A percentile compares a stretch with the other conserved stretches of the same genome.
Conservation (phyloP, 352 stramenopile genomes). For the Hyaloperonospora brassicae region DNA sequence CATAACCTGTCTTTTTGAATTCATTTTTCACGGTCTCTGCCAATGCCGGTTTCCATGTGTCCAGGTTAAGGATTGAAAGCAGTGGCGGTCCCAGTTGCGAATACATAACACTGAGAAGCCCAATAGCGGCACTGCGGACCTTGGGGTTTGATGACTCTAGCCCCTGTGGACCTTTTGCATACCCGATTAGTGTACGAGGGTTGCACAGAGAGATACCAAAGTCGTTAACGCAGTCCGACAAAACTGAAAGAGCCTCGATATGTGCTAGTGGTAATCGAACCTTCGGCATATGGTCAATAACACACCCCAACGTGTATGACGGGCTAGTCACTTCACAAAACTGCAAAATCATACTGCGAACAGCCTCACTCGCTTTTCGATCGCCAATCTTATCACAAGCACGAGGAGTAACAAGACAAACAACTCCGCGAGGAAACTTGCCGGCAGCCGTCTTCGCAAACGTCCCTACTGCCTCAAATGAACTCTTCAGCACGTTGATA, state of each 20-base stretch:
- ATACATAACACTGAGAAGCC: conserved; percentile 74
- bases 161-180: conserved; percentile 57
- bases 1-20: conserved; percentile 77
- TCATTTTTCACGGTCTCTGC: conserved; percentile 66
- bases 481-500: conserved; percentile 81
- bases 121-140: conserved; percentile 55
- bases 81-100: conserved; percentile 72
- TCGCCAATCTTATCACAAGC: conserved; percentile 80
- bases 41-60: conserved; percentile 79
- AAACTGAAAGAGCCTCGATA: conserved; percentile 52
- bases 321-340: conserved; percentile 71
- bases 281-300: conserved; percentile 67
- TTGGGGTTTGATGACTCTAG: conserved; percentile 79
- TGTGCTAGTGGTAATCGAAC: conserved; percentile 77
- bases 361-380: conserved; percentile 61
- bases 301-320: conserved; percentile 64
- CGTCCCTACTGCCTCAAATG: conserved; percentile 70
- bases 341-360: conserved; percentile 64
- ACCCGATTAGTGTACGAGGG: conserved; percentile 65
- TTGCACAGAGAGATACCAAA: conserved; percentile 71
- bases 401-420: conserved; percentile 57
- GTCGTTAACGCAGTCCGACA: conserved; percentile 64
- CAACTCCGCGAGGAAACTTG: conserved; percentile 68
- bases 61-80: conserved; percentile 69
- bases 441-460: conserved; percentile 51